Evolutionary conservation across 176 grass and related monocot genomes (phyloP).

Genomic region (Aegilops longissima): DNA sequence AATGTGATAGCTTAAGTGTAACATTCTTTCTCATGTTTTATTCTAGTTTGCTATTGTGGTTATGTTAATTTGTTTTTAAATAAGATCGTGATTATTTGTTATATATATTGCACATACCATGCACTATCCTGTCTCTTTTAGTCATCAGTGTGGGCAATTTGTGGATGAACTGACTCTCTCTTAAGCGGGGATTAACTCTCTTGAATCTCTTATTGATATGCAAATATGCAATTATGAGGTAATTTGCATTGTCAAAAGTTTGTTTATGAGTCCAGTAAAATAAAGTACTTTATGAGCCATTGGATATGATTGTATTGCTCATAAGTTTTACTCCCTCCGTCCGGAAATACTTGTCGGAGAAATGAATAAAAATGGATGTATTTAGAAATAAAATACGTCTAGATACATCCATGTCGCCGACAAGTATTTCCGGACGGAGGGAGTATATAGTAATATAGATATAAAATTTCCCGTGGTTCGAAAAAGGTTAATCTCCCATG

Average conservation of each 20-base stretch:
- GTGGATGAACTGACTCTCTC: not conserved
- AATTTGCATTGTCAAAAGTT: not conserved
- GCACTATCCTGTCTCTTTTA: not conserved
- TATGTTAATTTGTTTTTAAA: not conserved
- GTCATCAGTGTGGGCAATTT: not conserved
- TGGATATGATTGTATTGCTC: not conserved
- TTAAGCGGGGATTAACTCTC: not conserved
- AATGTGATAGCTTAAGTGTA: conserved; percentile 27
- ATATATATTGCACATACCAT: not conserved
- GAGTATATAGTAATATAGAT: not conserved
- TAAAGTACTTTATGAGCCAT: not conserved
- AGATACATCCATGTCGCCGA: too few species aligned
- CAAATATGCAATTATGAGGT: not conserved
- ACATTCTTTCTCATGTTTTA: not conserved
- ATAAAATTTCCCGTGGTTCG: not conserved
- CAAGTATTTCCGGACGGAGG: too few species aligned
- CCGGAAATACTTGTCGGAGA: too few species aligned
- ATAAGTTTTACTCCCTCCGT: too few species aligned
- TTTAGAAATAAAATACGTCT: too few species aligned
- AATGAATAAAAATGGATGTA: too few species aligned
- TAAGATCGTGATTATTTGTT: not conserved
- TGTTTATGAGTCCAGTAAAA: not conserved
- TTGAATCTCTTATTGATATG: not conserved
- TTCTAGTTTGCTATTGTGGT: not conserved
- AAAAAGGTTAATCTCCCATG: not conserved